A percentile compares a stretch with the other conserved stretches of the same genome.
Conservation (phyloP, 768 basidiomycete species). For the Galerina sulciceps region DNA sequence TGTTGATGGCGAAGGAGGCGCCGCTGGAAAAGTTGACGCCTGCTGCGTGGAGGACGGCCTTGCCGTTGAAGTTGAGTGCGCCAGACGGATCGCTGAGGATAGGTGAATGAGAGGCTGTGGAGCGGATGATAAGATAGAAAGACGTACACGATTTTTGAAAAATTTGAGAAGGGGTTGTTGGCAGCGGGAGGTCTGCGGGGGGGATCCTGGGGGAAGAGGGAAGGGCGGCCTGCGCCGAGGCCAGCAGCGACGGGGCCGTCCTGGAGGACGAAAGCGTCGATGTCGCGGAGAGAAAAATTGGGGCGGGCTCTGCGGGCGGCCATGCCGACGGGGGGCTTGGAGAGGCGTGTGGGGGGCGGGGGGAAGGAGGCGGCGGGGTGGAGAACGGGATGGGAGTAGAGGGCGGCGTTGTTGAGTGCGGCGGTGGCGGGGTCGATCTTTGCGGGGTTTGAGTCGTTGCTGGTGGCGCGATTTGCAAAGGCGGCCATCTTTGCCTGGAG, state of each 20-base stretch:
- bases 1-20: conserved; percentile 90
- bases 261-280: conserved; percentile 43
- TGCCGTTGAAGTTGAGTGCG: conserved; percentile 91
- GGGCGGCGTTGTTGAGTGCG: conserved; percentile 40
- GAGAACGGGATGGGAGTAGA: conserved; percentile 20
- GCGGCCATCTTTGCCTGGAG: conserved; percentile 95
- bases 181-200: conserved; percentile 38
- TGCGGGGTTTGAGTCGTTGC: conserved; percentile 22
- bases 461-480: conserved; percentile 43
- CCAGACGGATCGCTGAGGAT: conserved; percentile 87
- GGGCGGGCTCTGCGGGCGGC: conserved; percentile 55
- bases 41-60: conserved; percentile 88
- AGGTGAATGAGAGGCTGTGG: conserved; percentile 2
- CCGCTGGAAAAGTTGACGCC: conserved; percentile 90
- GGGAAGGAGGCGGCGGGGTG: conserved; percentile 19
- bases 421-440: conserved; percentile 44
- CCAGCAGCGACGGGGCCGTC: conserved; percentile 68
- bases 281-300: conserved; percentile 65
- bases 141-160: conserved; percentile 90
- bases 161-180: conserved; percentile 87
- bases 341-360: conserved; percentile 18
- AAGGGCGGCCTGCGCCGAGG: conserved; percentile 71
- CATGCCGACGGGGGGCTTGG: conserved; percentile 35
- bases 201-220: conserved; percentile 44
- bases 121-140: conserved; percentile 8